These are phyloP conservation scores for Termitomyces sp. DNA, from an alignment of 768 basidiomycete species.

Conservation along the genomic window DNA sequence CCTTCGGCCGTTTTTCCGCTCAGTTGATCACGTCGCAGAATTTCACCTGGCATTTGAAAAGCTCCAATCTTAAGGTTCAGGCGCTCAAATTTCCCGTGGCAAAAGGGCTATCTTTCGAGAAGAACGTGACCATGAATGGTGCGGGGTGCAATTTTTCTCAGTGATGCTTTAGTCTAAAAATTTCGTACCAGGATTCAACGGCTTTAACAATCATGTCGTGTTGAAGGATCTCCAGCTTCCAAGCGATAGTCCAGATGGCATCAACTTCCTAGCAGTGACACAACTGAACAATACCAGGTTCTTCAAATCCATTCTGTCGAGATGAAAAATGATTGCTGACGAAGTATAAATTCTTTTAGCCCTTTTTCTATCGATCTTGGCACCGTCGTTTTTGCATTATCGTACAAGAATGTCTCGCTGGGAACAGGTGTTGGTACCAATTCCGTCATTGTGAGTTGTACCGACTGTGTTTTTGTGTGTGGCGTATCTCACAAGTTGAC, in stretches of 20 bases:
- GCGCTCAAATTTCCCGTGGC: conserved; percentile 67
- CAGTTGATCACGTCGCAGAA: conserved; percentile 61
- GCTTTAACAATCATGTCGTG: conserved; percentile 52
- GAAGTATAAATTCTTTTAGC: conserved; percentile 24
- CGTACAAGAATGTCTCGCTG: conserved; percentile 52
- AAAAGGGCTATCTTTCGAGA: conserved; percentile 63
- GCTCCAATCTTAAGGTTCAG: conserved; percentile 54
- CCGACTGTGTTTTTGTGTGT: conserved; percentile 1
- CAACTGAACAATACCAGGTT: conserved; percentile 57
- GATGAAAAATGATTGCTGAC: not conserved
- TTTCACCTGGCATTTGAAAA: conserved; percentile 67
- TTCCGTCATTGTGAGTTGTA: conserved; percentile 46
- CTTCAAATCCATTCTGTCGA: not conserved
- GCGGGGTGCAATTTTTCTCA: conserved; percentile 1
- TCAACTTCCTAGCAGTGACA: conserved; percentile 59
- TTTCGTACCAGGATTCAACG: conserved; percentile 46
- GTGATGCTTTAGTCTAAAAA: not conserved
- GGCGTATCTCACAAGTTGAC: not conserved
- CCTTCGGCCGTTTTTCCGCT: conserved; percentile 60
- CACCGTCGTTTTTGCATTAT: conserved; percentile 59
- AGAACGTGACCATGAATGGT: conserved; percentile 57
- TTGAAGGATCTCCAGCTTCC: conserved; percentile 63
- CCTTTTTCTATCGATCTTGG: conserved; percentile 71
- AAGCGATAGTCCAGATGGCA: conserved; percentile 62
- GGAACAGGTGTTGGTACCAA: conserved; percentile 53